Base-by-base conservation (phyloP, 176 grass and related monocot species). In the Phragmites australis region DNA sequence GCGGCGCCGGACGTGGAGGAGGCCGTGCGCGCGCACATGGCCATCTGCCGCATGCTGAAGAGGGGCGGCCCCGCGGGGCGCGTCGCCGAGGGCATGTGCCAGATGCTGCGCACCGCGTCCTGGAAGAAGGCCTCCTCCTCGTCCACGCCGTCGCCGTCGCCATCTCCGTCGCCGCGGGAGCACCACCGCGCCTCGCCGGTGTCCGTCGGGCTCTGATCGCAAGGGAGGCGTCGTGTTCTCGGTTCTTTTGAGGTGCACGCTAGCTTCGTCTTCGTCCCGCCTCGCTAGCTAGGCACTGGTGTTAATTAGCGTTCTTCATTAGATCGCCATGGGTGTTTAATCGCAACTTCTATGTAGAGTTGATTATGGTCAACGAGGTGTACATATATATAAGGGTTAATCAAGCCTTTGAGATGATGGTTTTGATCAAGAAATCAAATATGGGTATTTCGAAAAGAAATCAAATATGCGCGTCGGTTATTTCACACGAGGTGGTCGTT, bases 21-120 rank as follows among this genome's bases (percentile, higher is more conserved):
- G 40, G 90, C 88, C 39, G 83, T 97, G 73, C 65, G 73, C 9
- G 88, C 87, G 41, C 95, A 94, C 83, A 89, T 91, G 85, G 86
- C 86, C 65, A 87, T 94, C 81, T 94, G 94, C 54, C 62, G 90
- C 31, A 94, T 82, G 82, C 78, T 91, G 70, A 76, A 70, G 58
- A 13, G 66, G 44, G 68, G 55, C 2, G 91, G 89, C 17, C 95
- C 88, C 0, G 92, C 95, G 0, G 84, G 78, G 9, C 85, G 82
- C 68, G 90, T 97, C 51, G 88, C 92, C 31, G 86, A 94, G 27
- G 95, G 92, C 72, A 97, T 97, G 95, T 61, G 92, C 30, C 88
- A 94, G 59, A 84, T 94, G 85, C 88, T 94, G 58, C 82, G 92
- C 73, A 87, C 80, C 23, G 89, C 87, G 17, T 86, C 81, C 1